Evolutionary conservation across 345 rosid genomes (phyloP), one percentile per base, ranked within the genome.

Genomic region (Euclidium syriacum): DNA sequence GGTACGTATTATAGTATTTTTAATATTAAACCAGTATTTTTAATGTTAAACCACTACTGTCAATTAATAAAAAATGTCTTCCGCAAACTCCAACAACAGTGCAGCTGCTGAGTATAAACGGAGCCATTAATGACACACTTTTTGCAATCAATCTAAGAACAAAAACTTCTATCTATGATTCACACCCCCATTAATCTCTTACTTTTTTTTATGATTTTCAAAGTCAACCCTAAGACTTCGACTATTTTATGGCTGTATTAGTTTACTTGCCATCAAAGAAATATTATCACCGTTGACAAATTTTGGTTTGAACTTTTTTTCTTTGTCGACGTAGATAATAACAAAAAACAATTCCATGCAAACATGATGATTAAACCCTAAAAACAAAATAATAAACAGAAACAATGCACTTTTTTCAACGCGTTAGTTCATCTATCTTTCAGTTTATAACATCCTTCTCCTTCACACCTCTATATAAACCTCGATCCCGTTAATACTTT

Each of bases 351-450:
- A 40, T 25, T 35, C 19, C 67, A 68, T 68, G 49, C 73, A 52
- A 60, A 47, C 40, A 9, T 12, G 43, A 40, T 11, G 7, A 39
- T 5, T 29, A 42, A 32, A 23, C 58, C 43, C 35, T 12, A 11
- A 15, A 67, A 50, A 40, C 16, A 58, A 51, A 42, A 15, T 30
- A 59, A 59, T 4, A 15, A 67, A 67, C 58, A 23, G 38, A 68
- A 23, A 11, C 19, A 25, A 34, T 47, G 7, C 38, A 61, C 56
- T 36, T 52, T 52, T 54, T 43, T 69, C 90, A 68, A 70, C 85
- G 87, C 55, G 90, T 81, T 85, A 82, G 90, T 80, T 85, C 0
- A 83, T 74, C 95, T 72, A 74, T 65, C 71, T 27, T 30, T 59
- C 23, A 62, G n/a, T n/a, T n/a, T n/a, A n/a, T n/a, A n/a, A n/a